These are phyloP conservation scores for Magnusiomyces ingens DNA, from an alignment of 1,139 yeast genomes.

Conservation along the genomic window DNA sequence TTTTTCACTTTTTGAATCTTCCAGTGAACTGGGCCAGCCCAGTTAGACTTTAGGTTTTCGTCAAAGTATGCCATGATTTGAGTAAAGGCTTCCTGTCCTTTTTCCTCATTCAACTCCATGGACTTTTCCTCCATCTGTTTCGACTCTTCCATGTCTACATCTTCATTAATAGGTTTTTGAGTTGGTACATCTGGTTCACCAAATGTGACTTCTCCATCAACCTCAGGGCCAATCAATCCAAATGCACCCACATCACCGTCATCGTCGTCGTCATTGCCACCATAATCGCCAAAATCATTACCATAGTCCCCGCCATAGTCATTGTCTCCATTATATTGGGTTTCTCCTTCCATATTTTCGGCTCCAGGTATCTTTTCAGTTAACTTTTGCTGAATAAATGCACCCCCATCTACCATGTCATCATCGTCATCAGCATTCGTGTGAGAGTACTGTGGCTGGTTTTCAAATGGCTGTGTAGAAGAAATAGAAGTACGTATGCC, in stretches of 20 bases:
- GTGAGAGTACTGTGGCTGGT: neutral
- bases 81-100: neutral
- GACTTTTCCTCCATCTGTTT: neutral
- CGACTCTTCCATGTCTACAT: neutral
- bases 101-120: no score
- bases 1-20: constrained; percentile 58
- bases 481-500: no score
- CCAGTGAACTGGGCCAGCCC: constrained; percentile 97
- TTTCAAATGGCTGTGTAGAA: constrained; percentile 13
- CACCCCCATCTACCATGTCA: constrained; percentile 10
- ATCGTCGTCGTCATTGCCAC: constrained; percentile 18
- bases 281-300: constrained; percentile 27
- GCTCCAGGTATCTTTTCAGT: neutral
- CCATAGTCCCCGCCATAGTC: constrained; percentile 22
- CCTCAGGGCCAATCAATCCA: neutral
- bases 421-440: constrained; percentile 5
- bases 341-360: neutral
- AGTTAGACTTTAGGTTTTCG: constrained; percentile 56
- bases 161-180: neutral
- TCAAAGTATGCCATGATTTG: constrained; percentile 75
- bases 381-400: constrained; percentile 12
- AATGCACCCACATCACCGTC: constrained; percentile 4
- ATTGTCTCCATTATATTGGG: constrained; percentile 5
- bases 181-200: neutral
- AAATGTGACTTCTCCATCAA: constrained; percentile 4